These are phyloP conservation scores for Penicillium cataractarum DNA, from an alignment of 495 filamentous ascomycete species.

Conservation along the genomic window DNA sequence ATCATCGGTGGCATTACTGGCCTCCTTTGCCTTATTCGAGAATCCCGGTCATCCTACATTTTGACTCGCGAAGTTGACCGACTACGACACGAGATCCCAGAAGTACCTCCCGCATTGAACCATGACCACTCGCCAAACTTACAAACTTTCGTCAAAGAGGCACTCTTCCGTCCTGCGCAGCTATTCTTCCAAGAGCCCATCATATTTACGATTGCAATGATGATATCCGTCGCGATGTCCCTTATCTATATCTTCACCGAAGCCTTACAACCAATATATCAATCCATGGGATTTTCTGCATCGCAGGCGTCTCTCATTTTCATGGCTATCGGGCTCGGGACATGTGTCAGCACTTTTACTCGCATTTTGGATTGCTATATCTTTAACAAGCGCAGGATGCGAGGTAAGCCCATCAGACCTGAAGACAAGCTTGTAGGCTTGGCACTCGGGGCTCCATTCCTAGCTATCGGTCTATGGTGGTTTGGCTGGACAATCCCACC, in stretches of 20 bases:
- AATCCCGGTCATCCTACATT: slow-evolving; percentile 48
- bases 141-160: slow-evolving; percentile 40
- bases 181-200: slow-evolving; percentile 56
- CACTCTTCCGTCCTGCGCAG: slow-evolving; percentile 46
- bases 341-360: slow-evolving; percentile 43
- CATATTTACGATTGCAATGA: slow-evolving; percentile 48
- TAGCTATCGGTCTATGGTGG: slow-evolving; percentile 53
- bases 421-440: slow-evolving; percentile 57
- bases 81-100: slow-evolving; percentile 31
- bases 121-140: slow-evolving; percentile 47
- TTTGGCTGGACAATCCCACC: slow-evolving; percentile 58
- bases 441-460: slow-evolving; percentile 46
- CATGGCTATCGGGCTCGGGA: slow-evolving; percentile 49
- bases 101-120: slow-evolving; percentile 36
- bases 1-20: slow-evolving; percentile 42
- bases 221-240: slow-evolving; percentile 50
- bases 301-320: slow-evolving; percentile 47
- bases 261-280: slow-evolving; percentile 49
- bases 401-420: slow-evolving; percentile 36
- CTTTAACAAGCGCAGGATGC: slow-evolving; percentile 28
- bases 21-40: slow-evolving; percentile 39
- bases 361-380: slow-evolving; percentile 46
- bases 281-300: slow-evolving; percentile 42
- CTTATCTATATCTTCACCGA: slow-evolving; percentile 61
- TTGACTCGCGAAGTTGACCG: slow-evolving; percentile 37